Evolutionary conservation across 2,329 filamentous ascomycete species (phyloP), one percentile per base, ranked within the genome.

Genomic region (Cladosporium sp.): DNA sequence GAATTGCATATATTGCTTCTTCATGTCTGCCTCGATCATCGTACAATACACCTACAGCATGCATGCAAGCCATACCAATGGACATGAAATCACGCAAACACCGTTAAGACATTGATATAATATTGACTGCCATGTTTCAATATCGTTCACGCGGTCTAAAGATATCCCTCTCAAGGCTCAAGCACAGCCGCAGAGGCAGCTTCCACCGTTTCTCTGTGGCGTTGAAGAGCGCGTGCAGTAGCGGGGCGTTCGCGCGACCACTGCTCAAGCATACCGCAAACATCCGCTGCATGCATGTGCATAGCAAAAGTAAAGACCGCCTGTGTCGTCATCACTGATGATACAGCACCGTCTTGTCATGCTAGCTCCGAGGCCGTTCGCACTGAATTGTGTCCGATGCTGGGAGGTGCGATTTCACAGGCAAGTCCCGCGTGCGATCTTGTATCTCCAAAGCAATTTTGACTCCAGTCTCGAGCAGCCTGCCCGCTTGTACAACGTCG

Each of bases 151-250:
- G 41, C 41, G n/a, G 41, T 47, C 41, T 24, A 47, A 47, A 12
- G 41, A 47, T 47, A 47, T 47, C 41, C 24, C 24, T 21, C 41
- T 7, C 41, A 21, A 24, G 41, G 41, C 41, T 47, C 41, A 47
- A 47, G 41, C 41, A 47, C 41, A 47, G 41, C 41, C 41, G 41
- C 41, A 47, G 12, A 44, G 6, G 36, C 36, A 18, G 15, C 38
- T n/a, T n/a, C 18, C 41, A 21, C 8, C 41, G n/a, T 47, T 44
- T 41, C 36, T 18, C 51, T 54, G 52, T 55, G 52, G 52, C 52
- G 52, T 34, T 32, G 52, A 32, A 55, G 52, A 55, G 52, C 49
- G n/a, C 14, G 38, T 55, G 52, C 52, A 55, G 52, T 34, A 55
- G 52, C 52, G 52, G 41, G 52, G 52, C 28, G 15, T 34, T 6